Conservation (phyloP, 2,329 filamentous ascomycete genomes). For the Arthrobotrys sphaeroides region DNA sequence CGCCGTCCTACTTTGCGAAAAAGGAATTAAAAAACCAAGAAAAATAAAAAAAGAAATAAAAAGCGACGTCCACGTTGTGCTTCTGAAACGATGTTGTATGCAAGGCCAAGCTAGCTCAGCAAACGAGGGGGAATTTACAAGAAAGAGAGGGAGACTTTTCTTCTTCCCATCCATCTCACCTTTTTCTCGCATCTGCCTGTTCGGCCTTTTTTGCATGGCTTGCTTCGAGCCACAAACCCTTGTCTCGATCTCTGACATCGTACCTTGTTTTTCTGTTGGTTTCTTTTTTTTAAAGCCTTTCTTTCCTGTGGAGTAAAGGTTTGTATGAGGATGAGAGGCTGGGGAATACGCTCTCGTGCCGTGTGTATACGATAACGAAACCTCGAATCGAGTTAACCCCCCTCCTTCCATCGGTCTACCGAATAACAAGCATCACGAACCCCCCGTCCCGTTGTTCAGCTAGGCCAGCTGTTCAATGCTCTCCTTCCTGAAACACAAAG, state of each 20-base stretch:
- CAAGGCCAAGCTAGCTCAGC: conserved; percentile 29
- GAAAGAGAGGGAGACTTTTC: background rate
- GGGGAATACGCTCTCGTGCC: background rate
- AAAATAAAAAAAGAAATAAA: background rate
- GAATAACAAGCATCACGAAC: background rate
- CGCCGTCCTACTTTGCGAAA: no score
- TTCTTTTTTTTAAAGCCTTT: conserved; percentile 2
- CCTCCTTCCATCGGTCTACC: background rate
- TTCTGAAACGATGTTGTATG: conserved; percentile 45
- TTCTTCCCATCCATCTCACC: background rate
- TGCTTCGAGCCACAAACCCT: conserved; percentile 21
- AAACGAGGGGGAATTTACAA: no score
- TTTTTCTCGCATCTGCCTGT: conserved; percentile 43
- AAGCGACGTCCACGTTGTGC: conserved; percentile 45
- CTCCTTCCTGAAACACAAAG: conserved; percentile 50
- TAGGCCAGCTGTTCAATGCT: background rate
- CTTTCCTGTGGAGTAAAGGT: background rate
- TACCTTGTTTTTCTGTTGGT: conserved; percentile 26
- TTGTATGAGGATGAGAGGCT: background rate
- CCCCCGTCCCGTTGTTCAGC: background rate
- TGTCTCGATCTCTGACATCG: conserved; percentile 51
- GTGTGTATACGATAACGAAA: background rate
- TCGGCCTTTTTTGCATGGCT: no score
- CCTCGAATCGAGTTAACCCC: background rate
- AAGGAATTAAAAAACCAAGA: no score